A percentile compares a stretch with the other conserved stretches of the same genome.
Evolutionary conservation across 2,329 filamentous ascomycete species (phyloP).

Genomic region (Westerdykella aurantiaca): DNA sequence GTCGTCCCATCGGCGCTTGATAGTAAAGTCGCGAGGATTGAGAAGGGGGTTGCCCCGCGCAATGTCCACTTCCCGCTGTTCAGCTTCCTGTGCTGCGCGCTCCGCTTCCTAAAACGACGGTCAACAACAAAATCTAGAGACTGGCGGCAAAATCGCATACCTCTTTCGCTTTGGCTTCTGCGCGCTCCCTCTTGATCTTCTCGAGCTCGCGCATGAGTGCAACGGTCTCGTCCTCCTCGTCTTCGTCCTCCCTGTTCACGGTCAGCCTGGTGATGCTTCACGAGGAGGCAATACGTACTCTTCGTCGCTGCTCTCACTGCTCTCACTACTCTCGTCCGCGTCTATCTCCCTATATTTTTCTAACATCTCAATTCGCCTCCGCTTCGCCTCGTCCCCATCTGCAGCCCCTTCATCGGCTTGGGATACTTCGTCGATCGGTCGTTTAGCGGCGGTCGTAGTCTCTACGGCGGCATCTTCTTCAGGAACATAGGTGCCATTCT

Average conservation of each 20-base stretch:
- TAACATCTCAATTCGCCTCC: conserved; percentile 65
- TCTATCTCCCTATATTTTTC: conserved; percentile 86
- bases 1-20: conserved; percentile 93
- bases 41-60: conserved; percentile 88
- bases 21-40: conserved; percentile 79
- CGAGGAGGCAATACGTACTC: conserved; percentile 41
- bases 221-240: conserved; percentile 74
- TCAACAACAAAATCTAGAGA: not conserved
- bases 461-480: conserved; percentile 43
- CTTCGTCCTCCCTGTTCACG: conserved; percentile 28
- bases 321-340: conserved; percentile 60
- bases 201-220: conserved; percentile 89
- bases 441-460: conserved; percentile 52
- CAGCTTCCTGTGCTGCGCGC: conserved; percentile 72
- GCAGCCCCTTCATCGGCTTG: conserved; percentile 48
- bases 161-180: conserved; percentile 73
- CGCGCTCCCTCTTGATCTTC: conserved; percentile 83
- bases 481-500: conserved; percentile 56
- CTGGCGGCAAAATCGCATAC: conserved; percentile 30
- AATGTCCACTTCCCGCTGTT: conserved; percentile 79
- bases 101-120: conserved; percentile 59
- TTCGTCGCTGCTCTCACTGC: conserved; percentile 52
- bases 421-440: conserved; percentile 54
- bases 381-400: conserved; percentile 69
- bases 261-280: conserved; percentile 10